These are phyloP conservation scores for Lichina pygmaea DNA, from an alignment of 495 filamentous ascomycete species.

Conservation along the genomic window DNA sequence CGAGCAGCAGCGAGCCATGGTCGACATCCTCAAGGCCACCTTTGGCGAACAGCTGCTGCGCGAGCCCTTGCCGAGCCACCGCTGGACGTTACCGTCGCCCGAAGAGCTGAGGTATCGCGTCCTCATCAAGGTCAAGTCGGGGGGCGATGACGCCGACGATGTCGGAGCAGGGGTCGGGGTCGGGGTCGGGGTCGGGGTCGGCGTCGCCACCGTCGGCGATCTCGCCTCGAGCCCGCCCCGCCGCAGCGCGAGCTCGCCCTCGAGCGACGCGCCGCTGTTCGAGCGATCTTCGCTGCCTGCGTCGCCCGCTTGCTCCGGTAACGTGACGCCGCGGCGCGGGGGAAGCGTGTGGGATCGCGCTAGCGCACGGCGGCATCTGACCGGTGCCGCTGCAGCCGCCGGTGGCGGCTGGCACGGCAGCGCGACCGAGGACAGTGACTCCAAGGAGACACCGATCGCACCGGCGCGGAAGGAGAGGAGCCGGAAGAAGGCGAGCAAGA, in stretches of 20 bases:
- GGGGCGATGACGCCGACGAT: slow-evolving; percentile 15
- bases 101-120: slow-evolving; percentile 61
- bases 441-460: slow-evolving; percentile 8
- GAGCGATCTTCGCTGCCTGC: slow-evolving; percentile 1
- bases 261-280: slow-evolving; percentile 4
- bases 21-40: slow-evolving; percentile 60
- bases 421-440: slow-evolving; percentile 38
- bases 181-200: slow-evolving; percentile 14
- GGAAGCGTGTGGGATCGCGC: slow-evolving; percentile 9
- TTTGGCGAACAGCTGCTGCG: slow-evolving; percentile 56
- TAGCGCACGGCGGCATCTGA: slow-evolving; percentile 23
- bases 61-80: slow-evolving; percentile 39
- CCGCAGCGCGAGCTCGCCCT: slow-evolving; percentile 29
- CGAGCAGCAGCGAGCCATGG: slow-evolving; percentile 68
- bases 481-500: slow-evolving; percentile 56
- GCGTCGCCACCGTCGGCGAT: slow-evolving; percentile 12
- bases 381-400: slow-evolving; percentile 18
- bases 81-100: slow-evolving; percentile 48
- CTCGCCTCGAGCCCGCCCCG: slow-evolving; percentile 14
- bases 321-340: slow-evolving; percentile 14
- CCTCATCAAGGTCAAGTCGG: slow-evolving; percentile 75
- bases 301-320: slow-evolving; percentile 11
- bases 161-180: slow-evolving; percentile 38
- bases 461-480: slow-evolving; percentile 18
- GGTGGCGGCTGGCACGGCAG: slow-evolving; percentile 16